Evolutionary conservation across 345 rosid genomes (phyloP).

Genomic region (Aethionema arabicum): DNA sequence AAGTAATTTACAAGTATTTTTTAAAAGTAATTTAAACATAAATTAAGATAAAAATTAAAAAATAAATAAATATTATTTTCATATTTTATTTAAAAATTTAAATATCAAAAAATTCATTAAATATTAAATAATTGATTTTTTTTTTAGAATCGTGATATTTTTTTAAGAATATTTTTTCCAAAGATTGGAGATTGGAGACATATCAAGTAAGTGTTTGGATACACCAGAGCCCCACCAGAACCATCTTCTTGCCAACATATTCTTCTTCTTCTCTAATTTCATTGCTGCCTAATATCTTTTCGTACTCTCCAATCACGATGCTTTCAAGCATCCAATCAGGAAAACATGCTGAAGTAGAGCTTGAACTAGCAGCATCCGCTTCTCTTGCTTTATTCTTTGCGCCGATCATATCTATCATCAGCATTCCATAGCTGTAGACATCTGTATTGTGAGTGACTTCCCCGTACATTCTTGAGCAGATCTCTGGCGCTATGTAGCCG

Average conservation of each 20-base stretch:
- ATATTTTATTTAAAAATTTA: too few species aligned
- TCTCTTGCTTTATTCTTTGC: constrained; percentile 17
- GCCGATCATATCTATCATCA: constrained; percentile 41
- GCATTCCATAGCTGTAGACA: constrained; percentile 46
- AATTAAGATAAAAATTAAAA: too few species aligned
- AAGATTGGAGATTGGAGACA: too few species aligned
- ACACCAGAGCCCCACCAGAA: constrained; percentile 24
- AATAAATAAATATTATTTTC: too few species aligned
- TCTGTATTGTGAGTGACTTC: constrained; percentile 37
- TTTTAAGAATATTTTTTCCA: too few species aligned
- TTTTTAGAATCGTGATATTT: too few species aligned
- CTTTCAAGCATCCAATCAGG: constrained; percentile 26
- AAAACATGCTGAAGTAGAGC: constrained; percentile 30
- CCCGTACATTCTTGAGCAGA: constrained; percentile 33
- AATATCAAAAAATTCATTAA: too few species aligned
- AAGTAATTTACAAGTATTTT: too few species aligned
- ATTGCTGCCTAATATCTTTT: neutral
- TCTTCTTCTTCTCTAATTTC: constrained; percentile 15
- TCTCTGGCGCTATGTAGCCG: constrained; percentile 45
- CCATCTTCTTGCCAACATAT: constrained; percentile 23
- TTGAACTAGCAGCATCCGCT: neutral
- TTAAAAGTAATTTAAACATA: too few species aligned
- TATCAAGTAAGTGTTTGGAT: constrained; percentile 37
- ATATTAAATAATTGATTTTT: too few species aligned
- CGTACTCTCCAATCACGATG: constrained; percentile 14